Conservation (phyloP, 305 asterid species). For the Solanum aculeatissimum region DNA sequence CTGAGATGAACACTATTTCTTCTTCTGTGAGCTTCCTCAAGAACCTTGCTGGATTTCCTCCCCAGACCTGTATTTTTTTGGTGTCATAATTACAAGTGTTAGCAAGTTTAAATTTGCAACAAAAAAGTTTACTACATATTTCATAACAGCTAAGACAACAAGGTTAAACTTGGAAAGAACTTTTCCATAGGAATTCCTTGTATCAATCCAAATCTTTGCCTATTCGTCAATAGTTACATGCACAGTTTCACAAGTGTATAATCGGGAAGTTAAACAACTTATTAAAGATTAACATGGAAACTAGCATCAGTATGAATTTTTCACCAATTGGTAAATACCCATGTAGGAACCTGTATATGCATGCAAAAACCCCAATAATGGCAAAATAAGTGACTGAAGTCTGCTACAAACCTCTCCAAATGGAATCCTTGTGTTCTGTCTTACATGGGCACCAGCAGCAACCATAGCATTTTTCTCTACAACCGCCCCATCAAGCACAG, state of each 20-base stretch:
- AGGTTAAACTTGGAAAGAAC: not conserved
- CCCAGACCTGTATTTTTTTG: constrained; percentile 58
- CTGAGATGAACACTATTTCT: constrained; percentile 73
- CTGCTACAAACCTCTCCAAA: constrained; percentile 65
- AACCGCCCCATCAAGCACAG: constrained; percentile 89
- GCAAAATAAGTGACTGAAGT: not conserved
- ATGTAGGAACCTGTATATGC: not conserved
- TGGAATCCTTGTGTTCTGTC: constrained; percentile 84
- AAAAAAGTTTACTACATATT: not conserved
- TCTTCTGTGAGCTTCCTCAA: constrained; percentile 85
- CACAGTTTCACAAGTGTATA: not conserved
- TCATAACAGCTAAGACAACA: not conserved
- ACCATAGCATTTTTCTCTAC: constrained; percentile 94
- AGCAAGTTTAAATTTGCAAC: not conserved
- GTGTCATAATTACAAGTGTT: not conserved
- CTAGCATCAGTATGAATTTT: not conserved
- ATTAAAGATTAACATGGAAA: not conserved
- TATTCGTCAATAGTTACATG: not conserved
- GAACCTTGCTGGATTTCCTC: constrained; percentile 97
- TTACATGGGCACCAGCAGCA: constrained; percentile 99
- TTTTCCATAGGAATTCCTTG: not conserved
- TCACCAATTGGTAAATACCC: not conserved
- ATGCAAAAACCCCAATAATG: not conserved
- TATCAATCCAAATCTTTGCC: not conserved
- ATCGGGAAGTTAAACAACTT: not conserved